Evolutionary conservation across 176 grass and related monocot species (phyloP), one percentile per base, ranked within the genome.

Genomic region (Avena insularis): DNA sequence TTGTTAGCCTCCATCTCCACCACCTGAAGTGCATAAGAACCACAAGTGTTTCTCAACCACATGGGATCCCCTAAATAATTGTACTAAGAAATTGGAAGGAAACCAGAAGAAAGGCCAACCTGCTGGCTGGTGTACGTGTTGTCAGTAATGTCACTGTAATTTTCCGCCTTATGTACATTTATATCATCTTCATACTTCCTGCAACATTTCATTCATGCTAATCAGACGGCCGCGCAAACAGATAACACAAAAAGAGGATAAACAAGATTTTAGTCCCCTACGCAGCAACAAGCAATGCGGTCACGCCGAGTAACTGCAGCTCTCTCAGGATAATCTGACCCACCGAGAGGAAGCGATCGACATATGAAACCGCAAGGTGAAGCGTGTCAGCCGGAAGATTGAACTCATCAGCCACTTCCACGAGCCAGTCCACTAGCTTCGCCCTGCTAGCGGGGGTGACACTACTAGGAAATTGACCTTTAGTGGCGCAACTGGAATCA

Each of bases 101-200:
- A n/a, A 55, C 25, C 12, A 10, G 56, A 76, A 57, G 31, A 58
- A 45, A 60, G 40, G 4, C 29, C 75, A 81, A 92, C 93, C 65
- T 94, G 85, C 45, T 92, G 31, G 9, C 59, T 84, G 23, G 83
- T 92, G 93, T 86, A 92, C 43, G 75, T 79, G 81, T 77, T n/a
- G 59, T 65, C 85, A 17, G 88, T 88, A 27, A 78, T 72, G 20
- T 17, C n/a, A 20, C 54, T 66, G 59, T 81, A 90, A 51, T 35
- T 27, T 4, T 60, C 38, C 21, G 88, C 87, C 20, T 58, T 56
- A 14, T 16, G 86, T 80, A 81, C 35, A 89, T 43, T 43, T 43
- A 79, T 38, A 5, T 46, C 56, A 74, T 90, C 83, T 88, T 92
- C 93, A 78, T 90, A 92, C 64, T 94, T 94, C 27, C 90, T 94